Percentiles rank a stretch among this genome's conserved stretches.
phyloP scores from a whole-genome alignment of 1,284 basidiomycete genomes.

The Sporisorium exsertum region DNA sequence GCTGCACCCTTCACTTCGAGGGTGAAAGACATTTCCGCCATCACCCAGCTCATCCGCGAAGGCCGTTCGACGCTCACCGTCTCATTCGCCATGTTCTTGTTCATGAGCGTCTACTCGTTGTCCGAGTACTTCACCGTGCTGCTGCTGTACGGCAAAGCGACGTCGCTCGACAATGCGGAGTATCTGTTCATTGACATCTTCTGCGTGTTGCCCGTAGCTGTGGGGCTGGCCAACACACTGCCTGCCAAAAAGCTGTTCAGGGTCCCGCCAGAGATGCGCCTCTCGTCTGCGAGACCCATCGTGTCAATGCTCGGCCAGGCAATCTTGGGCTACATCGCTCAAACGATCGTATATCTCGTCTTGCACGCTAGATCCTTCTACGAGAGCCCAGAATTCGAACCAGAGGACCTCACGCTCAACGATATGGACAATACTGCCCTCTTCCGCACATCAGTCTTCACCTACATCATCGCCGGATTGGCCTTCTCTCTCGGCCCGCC shows the following conservation, averaged over 20 bases:
- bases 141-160: slow-evolving; percentile 49
- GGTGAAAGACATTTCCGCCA: slow-evolving; percentile 37
- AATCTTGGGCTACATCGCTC: slow-evolving; percentile 46
- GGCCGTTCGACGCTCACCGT: slow-evolving; percentile 43
- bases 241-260: slow-evolving; percentile 36
- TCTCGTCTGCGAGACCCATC: slow-evolving; percentile 38
- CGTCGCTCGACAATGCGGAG: slow-evolving; percentile 55
- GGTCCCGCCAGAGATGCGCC: slow-evolving; percentile 28
- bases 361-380: slow-evolving; percentile 41
- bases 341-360: slow-evolving; percentile 41
- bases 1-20: slow-evolving; percentile 53
- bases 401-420: slow-evolving; percentile 44
- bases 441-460: slow-evolving; percentile 46
- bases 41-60: slow-evolving; percentile 44
- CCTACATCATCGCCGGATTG: slow-evolving; percentile 50
- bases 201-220: slow-evolving; percentile 41
- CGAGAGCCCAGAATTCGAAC: slow-evolving; percentile 39
- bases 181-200: slow-evolving; percentile 58
- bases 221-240: slow-evolving; percentile 42
- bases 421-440: slow-evolving; percentile 52
- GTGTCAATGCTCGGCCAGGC: slow-evolving; percentile 49
- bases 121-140: slow-evolving; percentile 57
- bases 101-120: slow-evolving; percentile 47
- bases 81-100: slow-evolving; percentile 45
- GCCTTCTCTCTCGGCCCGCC: slow-evolving; percentile 47